Base-by-base conservation (phyloP, 257 asterid species). In the Fraxinus anomala region DNA sequence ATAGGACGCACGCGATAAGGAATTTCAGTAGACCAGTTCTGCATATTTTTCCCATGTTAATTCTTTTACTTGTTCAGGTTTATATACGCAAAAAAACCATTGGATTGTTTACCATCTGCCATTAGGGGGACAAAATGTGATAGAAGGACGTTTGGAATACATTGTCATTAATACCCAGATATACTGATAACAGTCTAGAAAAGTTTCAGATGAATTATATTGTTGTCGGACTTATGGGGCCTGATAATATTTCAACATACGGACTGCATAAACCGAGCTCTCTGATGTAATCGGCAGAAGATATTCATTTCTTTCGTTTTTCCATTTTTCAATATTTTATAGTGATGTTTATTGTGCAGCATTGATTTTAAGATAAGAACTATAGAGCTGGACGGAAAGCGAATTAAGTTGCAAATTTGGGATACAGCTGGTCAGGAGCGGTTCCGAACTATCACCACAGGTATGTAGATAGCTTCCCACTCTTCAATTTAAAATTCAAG, bases 381-480 rank as follows among this genome's bases (percentile, higher is more conserved):
- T 49, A 76, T 72, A 76, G 80, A 39, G 56, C 56, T 39, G 69
- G 69, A 63, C 1, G 69, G 34, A 36, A 76, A 76, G 1, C 79
- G 79, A 19, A 76, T 76, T 39, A 76, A 76, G 70, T 59, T 76
- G 65, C 79, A 76, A 76, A 76, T 76, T 21, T 76, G 79, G 79
- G 79, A 76, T 40, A 76, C 79, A 39, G 79, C 79, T 66, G 79
- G 79, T 3, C 79, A 76, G 44, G 79, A 76, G 73, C 73, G 79
- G 73, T 85, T 85, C 80, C 77, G 86, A 68, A 85, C 88, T 40
- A 85, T 85, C 82, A 82, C 88, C 24, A 82, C 86, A 71, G 88
- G 88, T 85, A 54, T 26, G 71, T 39, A 3, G 34, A 23, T 66
- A 24, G n/a, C 37, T 37, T 44, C 1, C 6, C 33, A 3, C 34